Percentiles rank a stretch among this genome's conserved stretches.
These are phyloP conservation scores for Balamuthia mandrillaris DNA, from an alignment of 208 protist species.

Conservation along the genomic window DNA sequence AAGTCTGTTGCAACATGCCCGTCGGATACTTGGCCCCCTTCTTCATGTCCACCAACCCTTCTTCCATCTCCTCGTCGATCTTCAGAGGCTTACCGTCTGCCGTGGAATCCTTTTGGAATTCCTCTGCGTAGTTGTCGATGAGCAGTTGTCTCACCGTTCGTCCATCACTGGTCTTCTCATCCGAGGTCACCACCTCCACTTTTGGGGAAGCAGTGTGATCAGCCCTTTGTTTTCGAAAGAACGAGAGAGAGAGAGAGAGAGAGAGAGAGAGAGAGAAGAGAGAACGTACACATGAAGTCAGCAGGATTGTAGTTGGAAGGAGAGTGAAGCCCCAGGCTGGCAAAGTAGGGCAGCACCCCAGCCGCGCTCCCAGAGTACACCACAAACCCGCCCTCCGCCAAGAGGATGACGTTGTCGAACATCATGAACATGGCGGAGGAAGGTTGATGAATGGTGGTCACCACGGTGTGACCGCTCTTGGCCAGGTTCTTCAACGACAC, in stretches of 20 bases:
- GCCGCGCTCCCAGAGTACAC: not conserved
- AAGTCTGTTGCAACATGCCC: not conserved
- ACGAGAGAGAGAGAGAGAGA: not conserved
- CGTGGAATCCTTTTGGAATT: not conserved
- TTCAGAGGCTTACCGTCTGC: not conserved
- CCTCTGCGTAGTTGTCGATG: conserved; percentile 10
- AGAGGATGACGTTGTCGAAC: conserved; percentile 18
- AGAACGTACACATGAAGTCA: conserved; percentile 11
- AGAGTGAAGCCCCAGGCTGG: not conserved
- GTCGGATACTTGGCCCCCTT: not conserved
- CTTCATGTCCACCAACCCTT: not conserved
- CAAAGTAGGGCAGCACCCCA: not conserved
- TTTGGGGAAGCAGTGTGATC: not conserved
- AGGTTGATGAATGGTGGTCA: conserved; percentile 45
- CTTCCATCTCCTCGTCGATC: not conserved
- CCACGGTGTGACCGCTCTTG: not conserved
- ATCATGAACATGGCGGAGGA: conserved; percentile 8
- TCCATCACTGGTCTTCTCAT: not conserved
- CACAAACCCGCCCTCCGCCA: not conserved
- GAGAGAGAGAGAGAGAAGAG: not conserved
- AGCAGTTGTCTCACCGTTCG: not conserved
- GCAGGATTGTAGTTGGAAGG: conserved; percentile 31
- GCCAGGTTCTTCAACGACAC: not conserved
- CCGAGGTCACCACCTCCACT: not conserved
- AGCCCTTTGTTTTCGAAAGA: not conserved